Evolutionary conservation across 148 eudicot species (phyloP).

Genomic region (Silene uniflora): DNA sequence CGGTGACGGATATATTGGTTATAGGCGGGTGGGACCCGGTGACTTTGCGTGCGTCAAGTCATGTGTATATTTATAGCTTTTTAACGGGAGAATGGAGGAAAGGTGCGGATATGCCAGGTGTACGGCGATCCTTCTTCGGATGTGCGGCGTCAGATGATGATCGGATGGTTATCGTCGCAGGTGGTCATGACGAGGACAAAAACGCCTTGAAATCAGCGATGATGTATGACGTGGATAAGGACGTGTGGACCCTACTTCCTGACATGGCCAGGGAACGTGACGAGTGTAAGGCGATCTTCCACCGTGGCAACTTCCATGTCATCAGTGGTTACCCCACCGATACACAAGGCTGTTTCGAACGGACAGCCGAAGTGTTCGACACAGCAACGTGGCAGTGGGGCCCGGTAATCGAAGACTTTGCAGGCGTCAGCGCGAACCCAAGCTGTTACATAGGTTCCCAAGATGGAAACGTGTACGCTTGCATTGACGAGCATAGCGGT

Average conservation of each 20-base stretch:
- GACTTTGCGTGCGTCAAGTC: slow-evolving; percentile 44
- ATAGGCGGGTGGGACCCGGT: slow-evolving; percentile 81
- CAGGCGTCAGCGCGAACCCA: slow-evolving; percentile 30
- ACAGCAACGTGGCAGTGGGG: slow-evolving; percentile 54
- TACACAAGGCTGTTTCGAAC: slow-evolving; percentile 55
- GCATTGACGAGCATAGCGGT: slow-evolving; percentile 14
- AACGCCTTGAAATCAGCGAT: slow-evolving; percentile 56
- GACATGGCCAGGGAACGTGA: slow-evolving; percentile 70
- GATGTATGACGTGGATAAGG: slow-evolving; percentile 54
- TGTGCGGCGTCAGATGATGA: slow-evolving; percentile 42
- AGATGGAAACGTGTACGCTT: slow-evolving; percentile 31
- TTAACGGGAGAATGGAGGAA: slow-evolving; percentile 53
- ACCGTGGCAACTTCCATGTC: slow-evolving; percentile 61
- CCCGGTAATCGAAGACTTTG: slow-evolving; percentile 32
- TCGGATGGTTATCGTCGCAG: slow-evolving; percentile 60
- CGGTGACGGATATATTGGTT: slow-evolving; percentile 56
- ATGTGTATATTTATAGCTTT: slow-evolving; percentile 51
- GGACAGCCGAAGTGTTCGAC: slow-evolving; percentile 48
- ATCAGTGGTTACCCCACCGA: slow-evolving; percentile 70
- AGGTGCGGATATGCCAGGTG: slow-evolving; percentile 72
- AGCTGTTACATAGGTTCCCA: slow-evolving; percentile 35
- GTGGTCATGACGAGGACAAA: slow-evolving; percentile 78
- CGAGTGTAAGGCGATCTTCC: slow-evolving; percentile 57
- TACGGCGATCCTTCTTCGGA: slow-evolving; percentile 55
- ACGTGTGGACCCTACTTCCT: slow-evolving; percentile 50